phyloP scores from a whole-genome alignment of 495 filamentous ascomycete species.

The Gamarada debralockiae region DNA sequence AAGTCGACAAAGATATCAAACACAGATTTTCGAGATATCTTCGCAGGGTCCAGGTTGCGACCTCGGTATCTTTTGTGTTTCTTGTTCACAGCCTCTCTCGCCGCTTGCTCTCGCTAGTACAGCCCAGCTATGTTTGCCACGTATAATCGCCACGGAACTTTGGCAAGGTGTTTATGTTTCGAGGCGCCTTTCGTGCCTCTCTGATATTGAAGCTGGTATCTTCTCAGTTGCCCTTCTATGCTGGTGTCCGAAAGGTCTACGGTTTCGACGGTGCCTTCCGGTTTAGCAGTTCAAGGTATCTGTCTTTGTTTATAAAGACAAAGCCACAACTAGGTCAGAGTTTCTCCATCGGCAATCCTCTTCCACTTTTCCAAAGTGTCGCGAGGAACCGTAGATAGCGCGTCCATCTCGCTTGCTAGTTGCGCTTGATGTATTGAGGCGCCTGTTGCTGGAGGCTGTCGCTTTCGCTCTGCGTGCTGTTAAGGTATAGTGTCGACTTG shows the following conservation, averaged over 20 bases:
- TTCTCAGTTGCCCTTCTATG: no score
- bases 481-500: neutral
- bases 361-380: neutral
- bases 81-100: neutral
- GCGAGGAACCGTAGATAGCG: neutral
- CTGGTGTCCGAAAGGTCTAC: neutral
- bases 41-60: neutral
- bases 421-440: neutral
- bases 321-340: neutral
- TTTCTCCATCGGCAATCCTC: neutral
- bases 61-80: constrained; percentile 3
- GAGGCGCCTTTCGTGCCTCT: constrained; percentile 1
- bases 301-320: neutral
- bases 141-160: constrained; percentile 12
- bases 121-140: constrained; percentile 8
- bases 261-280: neutral
- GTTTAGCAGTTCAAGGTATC: neutral
- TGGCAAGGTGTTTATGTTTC: constrained; percentile 5
- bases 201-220: constrained; percentile 14
- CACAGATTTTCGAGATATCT: constrained; percentile 6
- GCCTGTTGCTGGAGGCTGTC: neutral
- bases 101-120: constrained; percentile 5
- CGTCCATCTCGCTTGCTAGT: neutral
- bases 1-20: constrained; percentile 11
- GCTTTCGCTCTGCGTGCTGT: neutral